Evolutionary conservation across 352 stramenopile genomes (phyloP), one percentile per base, ranked within the genome.

Genomic region (Globisporangium alternatum): DNA sequence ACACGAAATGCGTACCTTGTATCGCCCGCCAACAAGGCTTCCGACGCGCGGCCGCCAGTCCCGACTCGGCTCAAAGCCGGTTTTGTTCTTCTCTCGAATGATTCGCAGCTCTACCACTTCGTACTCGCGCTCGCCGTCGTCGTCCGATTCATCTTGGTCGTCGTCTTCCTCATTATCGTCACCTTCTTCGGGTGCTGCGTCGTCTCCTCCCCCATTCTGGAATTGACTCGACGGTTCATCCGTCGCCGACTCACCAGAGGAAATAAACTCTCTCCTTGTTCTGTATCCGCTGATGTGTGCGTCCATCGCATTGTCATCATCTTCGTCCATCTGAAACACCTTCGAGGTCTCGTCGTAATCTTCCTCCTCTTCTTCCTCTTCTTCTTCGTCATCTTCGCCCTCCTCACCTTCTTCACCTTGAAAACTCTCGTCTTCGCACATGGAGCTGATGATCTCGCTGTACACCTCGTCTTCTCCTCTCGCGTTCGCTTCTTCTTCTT

Each of bases 381-480:
- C 64, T 43, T 64, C 69, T 2, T 72, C 56, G 6, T 59, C 47
- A 33, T 37, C 56, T 10, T 60, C 43, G 5, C 68, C 65, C 1
- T 69, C 66, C 0, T 80, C 73, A 1, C 72, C 74, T 22, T 83
- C 77, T 21, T 90, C 70, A 30, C 69, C 76, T 8, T 70, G 67
- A 22, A 87, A 79, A 21, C 71, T 78, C 33, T 92, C 83, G 48
- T 83, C 82, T 39, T 89, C 78, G 19, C 82, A 75, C 48, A 86
- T 75, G 12, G 83, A 90, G 37, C 69, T 80, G 25, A 89, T 68
- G 67, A 91, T 77, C 58, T 95, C 86, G 43, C 80, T 90, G 71
- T 95, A 95, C 6, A 95, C 80, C 60, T 93, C 86, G 37, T 93
- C 86, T 67, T 92, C 80, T 9, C 66, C 77, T 25, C 77, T 69